phyloP scores from a whole-genome alignment of 1,139 yeast species.

The Lodderomyces pseudojiufengensis region DNA sequence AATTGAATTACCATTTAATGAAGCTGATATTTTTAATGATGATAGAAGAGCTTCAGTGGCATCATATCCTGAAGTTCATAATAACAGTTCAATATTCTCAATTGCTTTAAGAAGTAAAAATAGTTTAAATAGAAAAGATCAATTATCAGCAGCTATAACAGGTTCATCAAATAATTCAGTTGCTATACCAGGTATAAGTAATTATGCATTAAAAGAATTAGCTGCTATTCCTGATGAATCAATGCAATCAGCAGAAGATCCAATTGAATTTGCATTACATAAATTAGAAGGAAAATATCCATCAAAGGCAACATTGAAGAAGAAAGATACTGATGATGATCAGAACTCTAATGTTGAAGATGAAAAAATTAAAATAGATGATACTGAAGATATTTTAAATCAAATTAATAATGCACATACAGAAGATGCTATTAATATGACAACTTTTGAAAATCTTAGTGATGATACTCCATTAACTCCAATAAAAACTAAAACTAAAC shows the following conservation, averaged over 20 bases:
- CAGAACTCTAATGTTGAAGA: conserved; percentile 8
- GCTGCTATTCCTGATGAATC: conserved; percentile 82
- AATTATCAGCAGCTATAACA: conserved; percentile 9
- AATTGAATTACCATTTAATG: conserved; percentile 40
- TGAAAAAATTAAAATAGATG: conserved; percentile 18
- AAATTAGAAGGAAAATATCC: conserved; percentile 70
- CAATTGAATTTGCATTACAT: conserved; percentile 68
- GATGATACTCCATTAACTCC: conserved; percentile 28
- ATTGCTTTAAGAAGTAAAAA: conserved; percentile 22
- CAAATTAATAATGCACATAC: conserved; percentile 43
- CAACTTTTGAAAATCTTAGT: conserved; percentile 19
- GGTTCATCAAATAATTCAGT: conserved; percentile 29
- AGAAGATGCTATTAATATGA: conserved; percentile 32
- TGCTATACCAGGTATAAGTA: conserved; percentile 62
- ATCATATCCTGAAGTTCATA: conserved; percentile 22
- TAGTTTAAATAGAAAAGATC: conserved; percentile 18
- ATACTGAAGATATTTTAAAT: conserved; percentile 37
- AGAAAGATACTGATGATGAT: conserved; percentile 9
- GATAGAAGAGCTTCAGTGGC: conserved; percentile 6
- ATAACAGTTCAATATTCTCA: conserved; percentile 37
- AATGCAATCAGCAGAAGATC: conserved; percentile 52
- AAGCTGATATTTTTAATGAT: conserved; percentile 9
- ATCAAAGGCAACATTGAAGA: conserved; percentile 12
- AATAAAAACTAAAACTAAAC: conserved; percentile 7
- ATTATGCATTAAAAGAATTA: conserved; percentile 60